Percentiles rank a stretch among this genome's conserved stretches.
These are phyloP conservation scores for Metschnikowia orientalis DNA, from an alignment of 805 yeast genomes.

Conservation along the genomic window DNA sequence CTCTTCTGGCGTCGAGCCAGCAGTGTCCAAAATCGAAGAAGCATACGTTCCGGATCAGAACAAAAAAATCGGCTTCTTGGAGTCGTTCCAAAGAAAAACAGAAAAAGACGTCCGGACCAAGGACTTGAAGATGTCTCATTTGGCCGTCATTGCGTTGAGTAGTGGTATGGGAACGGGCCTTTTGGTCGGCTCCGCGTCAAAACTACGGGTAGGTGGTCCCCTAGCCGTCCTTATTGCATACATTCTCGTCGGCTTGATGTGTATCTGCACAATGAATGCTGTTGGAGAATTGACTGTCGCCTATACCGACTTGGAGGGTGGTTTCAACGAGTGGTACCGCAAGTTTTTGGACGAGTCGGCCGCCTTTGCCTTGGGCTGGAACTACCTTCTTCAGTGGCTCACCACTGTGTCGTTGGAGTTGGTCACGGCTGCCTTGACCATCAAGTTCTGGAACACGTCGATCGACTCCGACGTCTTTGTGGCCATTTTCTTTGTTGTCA, in stretches of 20 bases:
- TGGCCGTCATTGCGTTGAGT: constrained; percentile 31
- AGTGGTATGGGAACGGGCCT: constrained; percentile 42
- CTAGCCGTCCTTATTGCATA: constrained; percentile 22
- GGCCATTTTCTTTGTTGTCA: constrained; percentile 44
- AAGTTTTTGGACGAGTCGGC: constrained; percentile 35
- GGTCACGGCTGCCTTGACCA: constrained; percentile 40
- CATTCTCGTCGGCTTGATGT: constrained; percentile 24
- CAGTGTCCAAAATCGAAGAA: constrained; percentile 15
- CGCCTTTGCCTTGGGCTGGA: constrained; percentile 39
- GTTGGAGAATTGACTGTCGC: constrained; percentile 55
- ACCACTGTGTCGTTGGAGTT: constrained; percentile 20
- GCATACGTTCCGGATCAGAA: constrained; percentile 8
- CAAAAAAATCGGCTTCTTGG: constrained; percentile 11
- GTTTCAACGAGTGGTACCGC: constrained; percentile 26
- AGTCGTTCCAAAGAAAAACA: constrained; percentile 15
- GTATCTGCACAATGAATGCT: constrained; percentile 33
- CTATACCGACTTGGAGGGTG: constrained; percentile 46
- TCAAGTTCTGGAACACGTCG: constrained; percentile 50
- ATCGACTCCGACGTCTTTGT: constrained; percentile 58
- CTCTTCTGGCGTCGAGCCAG: constrained; percentile 14
- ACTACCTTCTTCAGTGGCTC: constrained; percentile 31
- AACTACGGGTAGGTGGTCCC: constrained; percentile 25
- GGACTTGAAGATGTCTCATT: constrained; percentile 24
- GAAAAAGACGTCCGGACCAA: constrained; percentile 10
- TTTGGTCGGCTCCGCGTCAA: constrained; percentile 37